phyloP scores from a whole-genome alignment of 345 rosid species.

The Eucalyptus victrix region DNA sequence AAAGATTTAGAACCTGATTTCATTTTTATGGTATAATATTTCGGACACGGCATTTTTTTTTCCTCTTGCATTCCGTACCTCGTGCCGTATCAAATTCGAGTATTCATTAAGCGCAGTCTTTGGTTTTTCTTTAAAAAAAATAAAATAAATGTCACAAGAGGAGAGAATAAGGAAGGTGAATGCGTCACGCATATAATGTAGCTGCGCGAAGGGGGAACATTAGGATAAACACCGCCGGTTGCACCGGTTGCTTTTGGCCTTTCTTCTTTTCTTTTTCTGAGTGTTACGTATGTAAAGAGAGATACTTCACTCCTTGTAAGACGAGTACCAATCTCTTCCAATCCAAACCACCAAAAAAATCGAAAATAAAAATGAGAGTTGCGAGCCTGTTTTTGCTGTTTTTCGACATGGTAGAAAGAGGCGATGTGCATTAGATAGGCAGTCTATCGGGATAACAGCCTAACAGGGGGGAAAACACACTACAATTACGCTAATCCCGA shows the following conservation, averaged over 20 bases:
- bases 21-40: fast-evolving
- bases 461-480: neutral
- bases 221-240: neutral
- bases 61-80: too few relatives aligned
- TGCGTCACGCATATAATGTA: neutral
- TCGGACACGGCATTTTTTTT: too few relatives aligned
- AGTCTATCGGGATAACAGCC: too few relatives aligned
- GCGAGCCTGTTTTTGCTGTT: neutral
- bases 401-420: neutral
- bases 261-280: too few relatives aligned
- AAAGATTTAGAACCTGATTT: too few relatives aligned
- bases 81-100: too few relatives aligned
- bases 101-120: too few relatives aligned
- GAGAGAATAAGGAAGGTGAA: neutral
- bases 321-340: neutral
- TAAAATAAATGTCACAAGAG: too few relatives aligned
- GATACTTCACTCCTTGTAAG: neutral
- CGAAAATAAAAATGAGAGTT: neutral
- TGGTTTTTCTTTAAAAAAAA: too few relatives aligned
- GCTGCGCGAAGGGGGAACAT: neutral
- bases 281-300: neutral
- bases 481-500: neutral
- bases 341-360: neutral
- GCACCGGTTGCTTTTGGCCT: neutral
- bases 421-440: neutral